A percentile compares a stretch with the other conserved stretches of the same genome.
These are phyloP conservation scores for Pythium volutum DNA, from an alignment of 352 stramenopile genomes.

Conservation along the genomic window DNA sequence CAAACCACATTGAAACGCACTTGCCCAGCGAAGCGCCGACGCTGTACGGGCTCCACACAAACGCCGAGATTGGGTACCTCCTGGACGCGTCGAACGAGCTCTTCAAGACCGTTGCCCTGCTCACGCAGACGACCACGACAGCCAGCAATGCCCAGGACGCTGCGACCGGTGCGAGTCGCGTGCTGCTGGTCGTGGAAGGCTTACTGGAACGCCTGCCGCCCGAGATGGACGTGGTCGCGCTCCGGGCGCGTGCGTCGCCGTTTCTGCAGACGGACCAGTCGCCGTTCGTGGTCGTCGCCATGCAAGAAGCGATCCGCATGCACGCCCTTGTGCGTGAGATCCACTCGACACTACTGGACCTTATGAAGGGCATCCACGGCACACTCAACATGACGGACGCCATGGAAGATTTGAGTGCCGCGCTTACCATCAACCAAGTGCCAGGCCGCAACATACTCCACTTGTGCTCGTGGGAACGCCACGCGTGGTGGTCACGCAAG, in stretches of 20 bases:
- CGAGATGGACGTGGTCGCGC: slow-evolving; percentile 51
- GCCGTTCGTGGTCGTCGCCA: slow-evolving; percentile 79
- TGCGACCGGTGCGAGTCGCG: slow-evolving; percentile 12
- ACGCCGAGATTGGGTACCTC: slow-evolving; percentile 78
- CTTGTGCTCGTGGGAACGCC: slow-evolving; percentile 69
- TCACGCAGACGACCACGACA: slow-evolving; percentile 71
- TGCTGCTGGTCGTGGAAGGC: slow-evolving; percentile 51
- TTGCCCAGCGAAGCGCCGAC: slow-evolving; percentile 62
- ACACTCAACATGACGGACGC: slow-evolving; percentile 86
- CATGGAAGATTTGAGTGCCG: slow-evolving; percentile 85
- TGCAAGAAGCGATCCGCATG: slow-evolving; percentile 82
- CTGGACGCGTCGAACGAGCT: slow-evolving; percentile 76
- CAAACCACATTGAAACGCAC: slow-evolving; percentile 72
- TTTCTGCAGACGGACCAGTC: slow-evolving; percentile 60
- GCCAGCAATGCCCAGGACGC: slow-evolving; percentile 7
- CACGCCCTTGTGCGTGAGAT: slow-evolving; percentile 63
- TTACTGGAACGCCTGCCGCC: slow-evolving; percentile 56
- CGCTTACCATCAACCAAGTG: slow-evolving; percentile 71
- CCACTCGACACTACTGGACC: slow-evolving; percentile 52
- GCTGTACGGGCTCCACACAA: slow-evolving; percentile 75
- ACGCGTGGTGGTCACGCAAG: slow-evolving; percentile 87
- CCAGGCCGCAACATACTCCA: slow-evolving; percentile 71
- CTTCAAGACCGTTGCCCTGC: slow-evolving; percentile 82
- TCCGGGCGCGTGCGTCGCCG: slow-evolving; percentile 52
- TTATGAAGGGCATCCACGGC: slow-evolving; percentile 80